phyloP scores from a whole-genome alignment of 2,329 filamentous ascomycete species.

The Arthrobotrys iridis region DNA sequence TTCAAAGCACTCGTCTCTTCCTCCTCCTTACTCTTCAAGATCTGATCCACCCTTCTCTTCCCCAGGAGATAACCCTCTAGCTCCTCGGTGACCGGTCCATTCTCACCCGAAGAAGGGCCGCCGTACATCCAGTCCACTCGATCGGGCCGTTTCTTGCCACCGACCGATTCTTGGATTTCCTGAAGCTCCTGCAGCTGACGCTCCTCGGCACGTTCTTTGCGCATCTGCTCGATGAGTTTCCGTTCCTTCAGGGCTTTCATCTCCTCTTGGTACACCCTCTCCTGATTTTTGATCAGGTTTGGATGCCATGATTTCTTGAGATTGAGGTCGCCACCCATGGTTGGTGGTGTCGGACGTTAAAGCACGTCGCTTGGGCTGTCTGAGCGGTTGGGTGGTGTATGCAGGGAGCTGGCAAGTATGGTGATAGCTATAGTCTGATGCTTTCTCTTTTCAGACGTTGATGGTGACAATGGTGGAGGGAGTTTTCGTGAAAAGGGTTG shows the following conservation, averaged over 20 bases:
- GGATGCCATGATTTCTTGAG: conserved; percentile 97
- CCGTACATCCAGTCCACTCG: conserved; percentile 99
- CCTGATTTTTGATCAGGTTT: conserved; percentile 87
- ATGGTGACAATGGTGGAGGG: conserved; percentile 4
- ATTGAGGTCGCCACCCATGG: conserved; percentile 94
- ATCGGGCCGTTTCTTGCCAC: conserved; percentile 80
- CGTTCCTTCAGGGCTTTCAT: conserved; percentile 92
- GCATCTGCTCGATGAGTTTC: conserved; percentile 88
- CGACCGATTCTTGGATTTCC: conserved; percentile 85
- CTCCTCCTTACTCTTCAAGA: conserved; percentile 82
- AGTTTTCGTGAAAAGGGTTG: background rate
- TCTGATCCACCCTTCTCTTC: conserved; percentile 87
- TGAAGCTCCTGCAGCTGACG: conserved; percentile 91
- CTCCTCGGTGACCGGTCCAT: conserved; percentile 80
- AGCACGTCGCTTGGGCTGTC: conserved; percentile 32
- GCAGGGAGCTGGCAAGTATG: background rate
- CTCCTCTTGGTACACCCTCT: conserved; percentile 88
- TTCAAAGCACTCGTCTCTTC: conserved; percentile 72
- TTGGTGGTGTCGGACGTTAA: conserved; percentile 61
- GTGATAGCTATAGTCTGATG: background rate
- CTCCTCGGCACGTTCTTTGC: conserved; percentile 94
- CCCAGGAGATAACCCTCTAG: conserved; percentile 93
- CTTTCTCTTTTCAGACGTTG: background rate
- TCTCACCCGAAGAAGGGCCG: conserved; percentile 79
- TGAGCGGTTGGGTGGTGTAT: background rate